Conservation (phyloP, 305 asterid species). For the Fraxinus paxiana region DNA sequence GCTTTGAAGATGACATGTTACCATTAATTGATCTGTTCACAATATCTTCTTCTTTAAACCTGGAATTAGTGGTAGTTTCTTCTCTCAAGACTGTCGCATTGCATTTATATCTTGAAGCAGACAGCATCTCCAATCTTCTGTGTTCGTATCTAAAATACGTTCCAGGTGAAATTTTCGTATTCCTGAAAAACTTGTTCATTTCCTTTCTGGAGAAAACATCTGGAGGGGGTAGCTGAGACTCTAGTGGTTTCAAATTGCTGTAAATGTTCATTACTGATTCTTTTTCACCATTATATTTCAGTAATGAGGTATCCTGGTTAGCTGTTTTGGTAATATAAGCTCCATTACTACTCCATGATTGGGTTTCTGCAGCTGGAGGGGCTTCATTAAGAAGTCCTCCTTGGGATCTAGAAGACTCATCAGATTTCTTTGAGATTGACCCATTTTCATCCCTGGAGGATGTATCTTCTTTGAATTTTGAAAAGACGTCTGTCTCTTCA, state of each 20-base stretch:
- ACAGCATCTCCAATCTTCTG: conserved; percentile 45
- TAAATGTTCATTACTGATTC: conserved; percentile 31
- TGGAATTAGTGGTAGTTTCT: conserved; percentile 32
- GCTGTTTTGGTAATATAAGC: conserved; percentile 19
- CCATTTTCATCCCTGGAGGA: conserved; percentile 36
- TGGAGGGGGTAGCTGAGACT: conserved; percentile 76
- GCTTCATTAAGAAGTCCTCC: conserved; percentile 29
- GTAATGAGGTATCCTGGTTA: conserved; percentile 25
- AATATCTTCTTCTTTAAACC: conserved; percentile 31
- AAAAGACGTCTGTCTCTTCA: conserved; percentile 31
- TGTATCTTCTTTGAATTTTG: conserved; percentile 7
- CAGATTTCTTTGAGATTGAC: conserved; percentile 26
- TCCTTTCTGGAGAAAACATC: conserved; percentile 72
- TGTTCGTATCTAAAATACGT: conserved; percentile 54
- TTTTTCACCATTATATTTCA: conserved; percentile 26
- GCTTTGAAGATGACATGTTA: conserved; percentile 30
- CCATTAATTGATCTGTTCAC: conserved; percentile 37
- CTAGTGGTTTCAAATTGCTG: conserved; percentile 58
- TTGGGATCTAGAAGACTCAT: conserved; percentile 24
- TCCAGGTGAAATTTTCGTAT: conserved; percentile 61
- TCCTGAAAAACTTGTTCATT: conserved; percentile 64
- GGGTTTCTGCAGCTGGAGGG: conserved; percentile 30
- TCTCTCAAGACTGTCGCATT: conserved; percentile 36
- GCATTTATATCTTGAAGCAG: conserved; percentile 42
- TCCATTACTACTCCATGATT: conserved; percentile 28